phyloP scores from a whole-genome alignment of 2,329 filamentous ascomycete species.

The Emmonsia crescens region DNA sequence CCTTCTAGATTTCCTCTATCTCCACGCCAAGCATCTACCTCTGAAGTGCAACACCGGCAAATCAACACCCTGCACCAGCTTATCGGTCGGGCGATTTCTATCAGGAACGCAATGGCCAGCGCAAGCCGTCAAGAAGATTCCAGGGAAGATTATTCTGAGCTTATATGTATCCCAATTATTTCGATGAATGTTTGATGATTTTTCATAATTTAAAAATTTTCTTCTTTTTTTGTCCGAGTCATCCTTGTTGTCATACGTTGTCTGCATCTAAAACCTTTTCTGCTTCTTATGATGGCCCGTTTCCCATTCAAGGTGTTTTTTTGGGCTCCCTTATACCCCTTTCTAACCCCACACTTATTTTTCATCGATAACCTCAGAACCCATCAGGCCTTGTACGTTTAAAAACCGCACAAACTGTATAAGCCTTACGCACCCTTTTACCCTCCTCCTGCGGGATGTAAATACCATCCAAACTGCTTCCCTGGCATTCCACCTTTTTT shows the following conservation, averaged over 20 bases:
- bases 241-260: neutral
- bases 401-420: neutral
- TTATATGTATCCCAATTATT: slow-evolving; percentile 11
- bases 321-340: neutral
- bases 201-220: too few relatives aligned
- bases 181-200: slow-evolving; percentile 10
- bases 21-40: neutral
- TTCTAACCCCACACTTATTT: neutral
- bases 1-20: neutral
- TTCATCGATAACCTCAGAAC: neutral
- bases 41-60: slow-evolving; percentile 8
- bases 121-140: neutral
- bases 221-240: neutral
- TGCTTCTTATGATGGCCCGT: neutral
- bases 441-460: neutral
- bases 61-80: slow-evolving; percentile 12
- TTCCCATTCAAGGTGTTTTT: neutral
- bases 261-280: neutral
- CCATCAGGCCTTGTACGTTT: neutral
- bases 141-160: neutral
- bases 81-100: slow-evolving; percentile 10
- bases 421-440: neutral
- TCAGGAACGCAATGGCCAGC: slow-evolving; percentile 1
- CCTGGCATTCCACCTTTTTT: neutral
- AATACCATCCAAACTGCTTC: neutral